Evolutionary conservation across 139 green algal genomes (phyloP), one percentile per base, ranked within the genome.

Genomic region (Haematococcus lacustris): DNA sequence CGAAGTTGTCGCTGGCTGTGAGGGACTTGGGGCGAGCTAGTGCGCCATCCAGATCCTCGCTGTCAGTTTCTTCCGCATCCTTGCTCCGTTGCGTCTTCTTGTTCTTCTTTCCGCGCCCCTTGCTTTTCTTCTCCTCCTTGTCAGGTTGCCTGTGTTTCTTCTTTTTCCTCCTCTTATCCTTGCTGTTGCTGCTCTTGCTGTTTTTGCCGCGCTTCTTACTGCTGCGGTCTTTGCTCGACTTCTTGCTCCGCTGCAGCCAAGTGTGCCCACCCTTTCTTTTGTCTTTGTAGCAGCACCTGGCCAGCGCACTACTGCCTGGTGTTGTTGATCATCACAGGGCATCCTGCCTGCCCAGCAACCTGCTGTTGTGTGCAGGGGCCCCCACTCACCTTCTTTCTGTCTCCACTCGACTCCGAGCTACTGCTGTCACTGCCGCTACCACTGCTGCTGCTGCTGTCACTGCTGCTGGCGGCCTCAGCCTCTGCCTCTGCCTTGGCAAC

Each of bases 1-100:
- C 90, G 80, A 89, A 96, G 61, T 89, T 80, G 60, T 87, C 73
- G 21, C 13, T 41, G 34, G 41, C 41, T 33, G 13, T 37, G 63
- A 30, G 60, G 43, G 41, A n/a, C n/a, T n/a, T n/a, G n/a, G n/a
- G n/a, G n/a, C n/a, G n/a, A n/a, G n/a, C n/a, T n/a, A n/a, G n/a
- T n/a, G n/a, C n/a, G n/a, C n/a, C n/a, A n/a, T n/a, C n/a, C n/a
- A n/a, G n/a, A n/a, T n/a, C n/a, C n/a, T n/a, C n/a, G n/a, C 13
- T 41, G 34, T 47, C 41, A 32, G 13, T 37, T 1, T 47, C 47
- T 38, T 70, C 57, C 13, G 71, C 50, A 41, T 75, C 53, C 3
- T 40, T 73, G 41, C 69, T 63, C 30, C 60, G 60, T 38, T 72
- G 39, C 51, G 73, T 75, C 59, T 74, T 63, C 41, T 76, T 66